Evolutionary conservation across 2,329 filamentous ascomycete species (phyloP).

Genomic region (Xylariales sp.): DNA sequence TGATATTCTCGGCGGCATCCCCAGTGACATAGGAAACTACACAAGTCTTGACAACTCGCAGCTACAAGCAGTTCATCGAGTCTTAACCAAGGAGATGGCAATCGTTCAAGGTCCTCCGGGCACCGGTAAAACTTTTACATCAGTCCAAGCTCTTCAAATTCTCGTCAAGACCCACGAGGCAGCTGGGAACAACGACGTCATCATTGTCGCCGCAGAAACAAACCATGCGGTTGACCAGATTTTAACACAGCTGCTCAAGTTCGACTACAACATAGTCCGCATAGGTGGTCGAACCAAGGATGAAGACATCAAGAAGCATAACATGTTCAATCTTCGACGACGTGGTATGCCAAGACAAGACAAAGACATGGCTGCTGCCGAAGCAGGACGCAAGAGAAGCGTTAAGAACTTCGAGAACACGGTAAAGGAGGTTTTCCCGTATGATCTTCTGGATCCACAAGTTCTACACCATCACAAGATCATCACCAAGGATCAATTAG

Average conservation of each 20-base stretch:
- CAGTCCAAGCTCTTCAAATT: slow-evolving; percentile 64
- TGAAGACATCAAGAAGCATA: slow-evolving; percentile 58
- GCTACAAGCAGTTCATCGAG: slow-evolving; percentile 59
- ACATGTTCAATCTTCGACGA: slow-evolving; percentile 57
- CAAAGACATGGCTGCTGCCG: slow-evolving; percentile 20
- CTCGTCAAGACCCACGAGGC: slow-evolving; percentile 52
- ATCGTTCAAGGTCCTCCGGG: slow-evolving; percentile 80
- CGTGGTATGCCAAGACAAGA: slow-evolving; percentile 18
- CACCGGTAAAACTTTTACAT: slow-evolving; percentile 75
- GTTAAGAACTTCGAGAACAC: slow-evolving; percentile 35
- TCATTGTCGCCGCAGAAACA: slow-evolving; percentile 80
- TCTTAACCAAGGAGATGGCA: slow-evolving; percentile 66
- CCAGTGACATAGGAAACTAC: slow-evolving; percentile 19
- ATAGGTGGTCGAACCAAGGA: slow-evolving; percentile 66
- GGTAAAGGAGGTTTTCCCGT: slow-evolving; percentile 32
- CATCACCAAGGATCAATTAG: slow-evolving; percentile 58
- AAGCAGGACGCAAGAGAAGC: slow-evolving; percentile 23
- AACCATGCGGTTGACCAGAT: slow-evolving; percentile 89
- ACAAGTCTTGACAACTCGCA: slow-evolving; percentile 66
- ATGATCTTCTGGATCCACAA: slow-evolving; percentile 46
- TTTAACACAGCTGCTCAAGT: slow-evolving; percentile 53
- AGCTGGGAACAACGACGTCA: slow-evolving; percentile 52
- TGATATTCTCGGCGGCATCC: slow-evolving; percentile 20
- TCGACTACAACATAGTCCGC: slow-evolving; percentile 51
- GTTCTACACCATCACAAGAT: slow-evolving; percentile 50